Percentiles rank a stretch among this genome's conserved stretches.
Conservation (phyloP, 148 eudicot species). For the Silene uniflora region DNA sequence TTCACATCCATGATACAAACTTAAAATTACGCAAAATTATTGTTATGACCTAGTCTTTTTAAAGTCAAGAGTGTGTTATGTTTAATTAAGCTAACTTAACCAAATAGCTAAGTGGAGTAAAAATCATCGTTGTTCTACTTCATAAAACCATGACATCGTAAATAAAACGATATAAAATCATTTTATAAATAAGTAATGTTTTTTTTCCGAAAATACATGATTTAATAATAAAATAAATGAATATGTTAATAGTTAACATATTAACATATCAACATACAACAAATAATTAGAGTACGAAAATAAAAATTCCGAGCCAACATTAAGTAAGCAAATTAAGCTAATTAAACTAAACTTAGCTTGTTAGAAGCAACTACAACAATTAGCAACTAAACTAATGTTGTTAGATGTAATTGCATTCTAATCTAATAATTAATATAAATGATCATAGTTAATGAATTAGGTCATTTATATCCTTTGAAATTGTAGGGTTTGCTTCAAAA, state of each 20-base stretch:
- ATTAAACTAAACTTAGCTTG: constrained; percentile 3
- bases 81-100: no score
- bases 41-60: no score
- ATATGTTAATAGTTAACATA: constrained; percentile 16
- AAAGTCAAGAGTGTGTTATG: no score
- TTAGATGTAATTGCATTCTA: constrained; percentile 14
- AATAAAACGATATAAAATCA: not conserved
- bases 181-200: not conserved
- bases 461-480: not conserved
- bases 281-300: not conserved
- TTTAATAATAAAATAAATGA: constrained; percentile 1
- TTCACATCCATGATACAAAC: no score
- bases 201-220: not conserved
- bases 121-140: no score
- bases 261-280: not conserved
- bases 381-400: not conserved
- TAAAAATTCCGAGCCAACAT: not conserved
- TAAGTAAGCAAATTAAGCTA: not conserved
- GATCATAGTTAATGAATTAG: not conserved
- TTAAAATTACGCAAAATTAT: no score
- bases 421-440: not conserved
- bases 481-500: constrained; percentile 8
- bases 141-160: no score
- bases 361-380: constrained; percentile 15
- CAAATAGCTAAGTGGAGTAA: no score